Percentiles rank a stretch among this genome's conserved stretches.
Evolutionary conservation across 73 alveolate genomes (phyloP).

Genomic region (Symbiodinium natans): DNA sequence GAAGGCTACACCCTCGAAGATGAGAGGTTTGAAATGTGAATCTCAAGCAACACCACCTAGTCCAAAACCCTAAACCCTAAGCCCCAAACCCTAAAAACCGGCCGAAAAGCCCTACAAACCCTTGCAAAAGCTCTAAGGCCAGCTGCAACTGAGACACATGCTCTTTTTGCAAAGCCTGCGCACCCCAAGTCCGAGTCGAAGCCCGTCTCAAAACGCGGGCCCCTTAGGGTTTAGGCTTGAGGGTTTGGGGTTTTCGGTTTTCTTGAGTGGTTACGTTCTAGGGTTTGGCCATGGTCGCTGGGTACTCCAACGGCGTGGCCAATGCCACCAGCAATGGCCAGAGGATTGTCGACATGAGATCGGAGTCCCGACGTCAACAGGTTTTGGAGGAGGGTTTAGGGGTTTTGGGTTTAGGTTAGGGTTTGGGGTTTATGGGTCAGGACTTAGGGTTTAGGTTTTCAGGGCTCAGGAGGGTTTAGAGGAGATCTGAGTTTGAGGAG

Average conservation of each 20-base stretch:
- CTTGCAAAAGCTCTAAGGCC: too few species aligned
- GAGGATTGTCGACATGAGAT: constrained; percentile 37
- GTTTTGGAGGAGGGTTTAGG: neutral
- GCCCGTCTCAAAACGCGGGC: too few species aligned
- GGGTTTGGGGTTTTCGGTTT: neutral
- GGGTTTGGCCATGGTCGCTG: constrained; percentile 51
- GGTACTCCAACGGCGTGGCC: constrained; percentile 25
- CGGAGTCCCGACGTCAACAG: neutral
- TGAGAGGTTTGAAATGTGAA: neutral
- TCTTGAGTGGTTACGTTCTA: too few species aligned
- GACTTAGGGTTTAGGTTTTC: too few species aligned
- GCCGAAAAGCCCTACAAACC: neutral
- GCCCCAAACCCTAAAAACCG: neutral
- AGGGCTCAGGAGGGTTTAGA: too few species aligned
- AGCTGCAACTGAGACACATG: too few species aligned
- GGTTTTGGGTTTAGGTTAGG: neutral
- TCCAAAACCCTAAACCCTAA: neutral
- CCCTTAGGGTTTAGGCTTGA: neutral
- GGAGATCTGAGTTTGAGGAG: too few species aligned
- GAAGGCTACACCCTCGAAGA: too few species aligned
- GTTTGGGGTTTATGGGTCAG: too few species aligned
- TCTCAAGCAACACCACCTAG: neutral
- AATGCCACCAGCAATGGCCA: neutral
- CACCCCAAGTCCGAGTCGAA: too few species aligned
- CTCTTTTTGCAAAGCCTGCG: too few species aligned